Evolutionary conservation across 108 stramenopile species (phyloP).

Genomic region (Heterococcus sp.): DNA sequence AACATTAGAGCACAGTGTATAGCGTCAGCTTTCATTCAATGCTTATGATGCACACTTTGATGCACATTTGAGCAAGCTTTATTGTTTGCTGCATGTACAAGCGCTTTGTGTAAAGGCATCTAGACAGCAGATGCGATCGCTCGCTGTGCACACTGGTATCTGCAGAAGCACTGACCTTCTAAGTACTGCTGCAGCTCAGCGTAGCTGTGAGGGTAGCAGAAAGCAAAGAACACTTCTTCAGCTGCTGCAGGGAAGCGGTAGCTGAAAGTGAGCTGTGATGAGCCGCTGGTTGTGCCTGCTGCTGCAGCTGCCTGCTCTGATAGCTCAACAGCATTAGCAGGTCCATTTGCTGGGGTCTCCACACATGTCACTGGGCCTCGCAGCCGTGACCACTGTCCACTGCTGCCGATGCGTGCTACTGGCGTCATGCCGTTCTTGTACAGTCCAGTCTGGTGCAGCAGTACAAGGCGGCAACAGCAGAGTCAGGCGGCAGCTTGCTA

Average conservation of each 20-base stretch:
- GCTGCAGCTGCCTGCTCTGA: neutral
- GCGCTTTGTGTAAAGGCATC: no score
- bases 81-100: no score
- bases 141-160: no score
- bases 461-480: neutral
- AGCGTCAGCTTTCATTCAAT: no score
- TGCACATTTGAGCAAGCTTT: no score
- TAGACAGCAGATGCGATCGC: no score
- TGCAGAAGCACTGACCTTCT: neutral
- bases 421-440: slow-evolving; percentile 52
- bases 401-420: slow-evolving; percentile 10
- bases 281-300: neutral
- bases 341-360: neutral
- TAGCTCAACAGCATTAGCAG: neutral
- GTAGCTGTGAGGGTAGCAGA: slow-evolving; percentile 56
- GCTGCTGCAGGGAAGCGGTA: neutral
- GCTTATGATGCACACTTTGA: no score
- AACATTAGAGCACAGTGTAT: no score
- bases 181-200: slow-evolving; percentile 10
- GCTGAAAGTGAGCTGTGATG: slow-evolving; percentile 2
- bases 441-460: slow-evolving; percentile 14
- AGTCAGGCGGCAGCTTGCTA: no score
- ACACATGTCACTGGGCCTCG: neutral
- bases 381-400: neutral
- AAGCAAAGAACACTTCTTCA: slow-evolving; percentile 43